phyloP scores from a whole-genome alignment of 2,329 filamentous ascomycete species.

The Phialemonium atrogriseum region DNA sequence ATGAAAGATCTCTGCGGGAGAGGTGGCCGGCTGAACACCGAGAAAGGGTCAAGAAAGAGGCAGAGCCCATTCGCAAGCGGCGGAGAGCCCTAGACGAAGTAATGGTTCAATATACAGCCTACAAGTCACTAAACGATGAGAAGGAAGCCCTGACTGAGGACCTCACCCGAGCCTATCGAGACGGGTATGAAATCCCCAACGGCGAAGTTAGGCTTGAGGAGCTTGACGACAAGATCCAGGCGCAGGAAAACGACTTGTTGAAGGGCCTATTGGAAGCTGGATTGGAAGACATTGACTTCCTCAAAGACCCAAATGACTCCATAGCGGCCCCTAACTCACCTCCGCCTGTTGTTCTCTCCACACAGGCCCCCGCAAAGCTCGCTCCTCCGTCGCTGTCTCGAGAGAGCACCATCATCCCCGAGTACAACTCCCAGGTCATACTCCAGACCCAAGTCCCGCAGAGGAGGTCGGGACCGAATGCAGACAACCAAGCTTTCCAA shows the following conservation, averaged over 20 bases:
- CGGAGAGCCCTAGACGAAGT: slow-evolving; percentile 35
- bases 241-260: slow-evolving; percentile 33
- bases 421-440: slow-evolving; percentile 37
- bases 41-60: slow-evolving; percentile 39
- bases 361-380: slow-evolving; percentile 27
- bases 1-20: slow-evolving; percentile 36
- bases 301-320: slow-evolving; percentile 22
- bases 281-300: slow-evolving; percentile 32
- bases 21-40: slow-evolving; percentile 36
- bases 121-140: slow-evolving; percentile 31
- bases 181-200: slow-evolving; percentile 41
- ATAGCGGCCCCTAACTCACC: slow-evolving; percentile 16
- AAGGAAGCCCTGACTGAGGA: slow-evolving; percentile 36
- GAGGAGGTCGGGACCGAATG: slow-evolving; percentile 3
- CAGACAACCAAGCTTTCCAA: slow-evolving; percentile 7
- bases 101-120: slow-evolving; percentile 30
- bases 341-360: slow-evolving; percentile 32
- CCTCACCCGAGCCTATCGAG: slow-evolving; percentile 41
- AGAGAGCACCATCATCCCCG: slow-evolving; percentile 21
- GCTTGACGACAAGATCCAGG: slow-evolving; percentile 34
- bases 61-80: slow-evolving; percentile 36
- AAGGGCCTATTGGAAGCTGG: slow-evolving; percentile 33
- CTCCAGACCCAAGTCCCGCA: slow-evolving; percentile 40
- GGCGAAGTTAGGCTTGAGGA: slow-evolving; percentile 42
- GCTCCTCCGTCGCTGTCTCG: slow-evolving; percentile 20